Conservation (phyloP, 2,329 filamentous ascomycete species). For the Hirsutella minnesotensis region DNA sequence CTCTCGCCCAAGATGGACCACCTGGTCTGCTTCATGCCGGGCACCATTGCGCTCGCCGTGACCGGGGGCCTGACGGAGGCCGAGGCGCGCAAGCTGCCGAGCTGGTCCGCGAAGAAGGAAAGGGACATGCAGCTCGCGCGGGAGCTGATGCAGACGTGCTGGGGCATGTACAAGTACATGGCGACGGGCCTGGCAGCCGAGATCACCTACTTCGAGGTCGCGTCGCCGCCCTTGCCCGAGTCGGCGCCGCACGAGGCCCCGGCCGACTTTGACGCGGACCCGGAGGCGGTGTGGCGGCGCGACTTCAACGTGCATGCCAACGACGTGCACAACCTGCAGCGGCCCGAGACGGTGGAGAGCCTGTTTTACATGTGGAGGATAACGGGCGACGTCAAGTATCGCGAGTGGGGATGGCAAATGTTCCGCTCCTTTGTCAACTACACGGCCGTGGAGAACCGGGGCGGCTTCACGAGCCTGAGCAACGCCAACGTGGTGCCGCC, state of each 20-base stretch:
- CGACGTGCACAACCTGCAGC: constrained; percentile 88
- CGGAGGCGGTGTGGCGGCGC: constrained; percentile 54
- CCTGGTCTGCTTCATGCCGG: constrained; percentile 92
- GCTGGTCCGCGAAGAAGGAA: constrained; percentile 70
- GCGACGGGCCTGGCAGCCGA: constrained; percentile 86
- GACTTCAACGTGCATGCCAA: constrained; percentile 71
- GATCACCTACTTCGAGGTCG: constrained; percentile 81
- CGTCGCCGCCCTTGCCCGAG: constrained; percentile 50
- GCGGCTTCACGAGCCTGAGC: constrained; percentile 71
- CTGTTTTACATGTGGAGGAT: constrained; percentile 99
- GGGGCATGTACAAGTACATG: constrained; percentile 91
- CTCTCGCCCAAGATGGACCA: constrained; percentile 95
- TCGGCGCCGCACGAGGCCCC: constrained; percentile 38
- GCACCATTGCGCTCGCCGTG: constrained; percentile 80
- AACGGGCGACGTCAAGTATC: constrained; percentile 77
- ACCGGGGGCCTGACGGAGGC: constrained; percentile 68
- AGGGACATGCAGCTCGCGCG: constrained; percentile 77
- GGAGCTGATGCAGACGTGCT: constrained; percentile 93
- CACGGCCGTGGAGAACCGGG: constrained; percentile 64
- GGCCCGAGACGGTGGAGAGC: constrained; percentile 92
- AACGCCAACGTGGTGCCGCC: constrained; percentile 66
- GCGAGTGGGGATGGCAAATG: constrained; percentile 98
- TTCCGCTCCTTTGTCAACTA: constrained; percentile 85
- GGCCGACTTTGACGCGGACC: constrained; percentile 35
- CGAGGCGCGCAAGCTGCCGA: constrained; percentile 58